Conservation (phyloP, 179 eudicot genomes). For the Beta lomatogona region DNA sequence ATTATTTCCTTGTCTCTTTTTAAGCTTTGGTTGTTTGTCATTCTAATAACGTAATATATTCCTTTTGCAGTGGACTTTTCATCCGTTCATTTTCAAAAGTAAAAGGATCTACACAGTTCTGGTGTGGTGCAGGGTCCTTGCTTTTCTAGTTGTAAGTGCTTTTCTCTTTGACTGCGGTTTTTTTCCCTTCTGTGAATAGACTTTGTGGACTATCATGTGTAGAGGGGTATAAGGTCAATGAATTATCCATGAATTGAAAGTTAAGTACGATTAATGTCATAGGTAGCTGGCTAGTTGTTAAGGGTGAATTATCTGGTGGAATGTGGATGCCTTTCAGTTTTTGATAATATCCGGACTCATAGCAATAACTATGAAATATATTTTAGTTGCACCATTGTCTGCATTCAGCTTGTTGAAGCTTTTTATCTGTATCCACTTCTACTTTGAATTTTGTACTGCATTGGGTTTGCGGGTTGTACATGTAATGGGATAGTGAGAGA, state of each 20-base stretch:
- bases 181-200: background rate
- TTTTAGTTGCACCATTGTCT: background rate
- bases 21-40: slow-evolving; percentile 10
- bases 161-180: background rate
- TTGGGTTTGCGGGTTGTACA: background rate
- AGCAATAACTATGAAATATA: background rate
- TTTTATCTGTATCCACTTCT: background rate
- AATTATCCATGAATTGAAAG: background rate
- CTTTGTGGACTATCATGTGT: slow-evolving; percentile 3
- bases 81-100: slow-evolving; percentile 85
- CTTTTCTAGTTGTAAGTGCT: slow-evolving; percentile 72
- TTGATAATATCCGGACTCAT: background rate
- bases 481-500: background rate
- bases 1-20: background rate
- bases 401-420: background rate
- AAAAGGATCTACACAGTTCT: slow-evolving; percentile 85
- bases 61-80: slow-evolving; percentile 78
- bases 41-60: background rate
- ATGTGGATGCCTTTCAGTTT: background rate
- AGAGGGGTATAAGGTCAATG: background rate
- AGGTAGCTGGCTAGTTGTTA: background rate
- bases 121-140: slow-evolving; percentile 88
- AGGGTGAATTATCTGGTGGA: background rate
- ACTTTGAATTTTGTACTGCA: background rate
- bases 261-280: background rate